Base-by-base conservation (phyloP, 208 protist genomes). In the Trypanosomatidae sp. region DNA sequence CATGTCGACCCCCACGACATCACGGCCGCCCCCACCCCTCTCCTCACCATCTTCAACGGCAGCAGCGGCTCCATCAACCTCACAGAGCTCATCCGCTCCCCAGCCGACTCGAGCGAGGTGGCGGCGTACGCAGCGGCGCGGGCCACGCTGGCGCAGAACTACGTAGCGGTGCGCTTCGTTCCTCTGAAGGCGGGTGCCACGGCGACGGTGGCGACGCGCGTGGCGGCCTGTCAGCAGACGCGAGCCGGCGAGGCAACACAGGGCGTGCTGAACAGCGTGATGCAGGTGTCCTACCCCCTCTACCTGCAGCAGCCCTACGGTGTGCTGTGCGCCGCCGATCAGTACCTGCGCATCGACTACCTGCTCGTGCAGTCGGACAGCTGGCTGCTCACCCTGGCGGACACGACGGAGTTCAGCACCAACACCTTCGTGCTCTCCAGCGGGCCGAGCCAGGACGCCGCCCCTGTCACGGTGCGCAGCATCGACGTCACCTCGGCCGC, bases 291-390 rank as follows among this genome's bases (percentile, higher is more conserved):
- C 28, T 76, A 59, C 53, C 81, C 83, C 9, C 47, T 90, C 12
- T 68, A 70, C 58, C 73, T 90, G 9, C 77, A 69, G 36, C 56
- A 83, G 58, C 22, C 76, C 2, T 67, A 66, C 13, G 89, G 89
- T 58, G 76, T 93, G 46, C 56, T 93, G 30, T 93, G 89, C 68
- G 69, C 78, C 8, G 74, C 72, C 13, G 56, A 41, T 2, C 58
- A 70, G 52, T 93, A 93, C 76, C 65, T 91, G 56, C 80, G 84
- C n/a, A 69, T 93, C 19, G 86, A 93, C 75, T 93, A 93, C 74
- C 46, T 60, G 33, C 69, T 91, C 25, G 47, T 85, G 33, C 79
- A 82, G 43, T 68, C 86, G 22, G 59, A n/a, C 12, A 56, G 62
- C 33, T 86, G 84, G 79, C 79, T 93, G 28, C 36, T 64, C 22